Base-by-base conservation (phyloP, 768 basidiomycete species). In the Tephrocybe sp. region DNA sequence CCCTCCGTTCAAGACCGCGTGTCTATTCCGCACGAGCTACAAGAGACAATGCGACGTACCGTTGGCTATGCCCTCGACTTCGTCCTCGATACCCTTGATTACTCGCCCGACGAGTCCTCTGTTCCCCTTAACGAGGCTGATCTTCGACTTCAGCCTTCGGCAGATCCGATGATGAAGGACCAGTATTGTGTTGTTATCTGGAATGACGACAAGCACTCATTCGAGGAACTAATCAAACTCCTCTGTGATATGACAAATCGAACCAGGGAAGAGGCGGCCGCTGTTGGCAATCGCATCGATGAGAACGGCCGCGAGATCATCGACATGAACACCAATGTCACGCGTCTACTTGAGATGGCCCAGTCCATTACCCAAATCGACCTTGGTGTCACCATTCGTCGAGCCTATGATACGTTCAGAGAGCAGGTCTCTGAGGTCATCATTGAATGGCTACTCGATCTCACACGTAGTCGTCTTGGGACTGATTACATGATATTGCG, bases 121-220 rank as follows among this genome's bases (percentile, higher is more conserved):
- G 78, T 85, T 1, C 89, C 89, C 0, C 56, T 69, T 0, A 79
- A 78, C 49, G 87, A 89, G 61, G 80, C 80, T 0, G 86, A 87
- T 49, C 76, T 92, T 9, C 81, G 86, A 9, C 68, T 84, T 11
- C 86, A 92, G 60, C 82, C 86, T 8, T 84, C 87, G 1, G 83
- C 80, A 5, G 89, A 92, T 56, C 87, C 89, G 9, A 82, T 87
- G 77, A 78, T 79, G 72, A 86, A 84, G 53, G 89, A 92, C 56
- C 79, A 84, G 46, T 92, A 85, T 58, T 86, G 87, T 36, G 77
- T 98, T 49, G 75, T 96, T 22, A 69, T 98, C 4, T 98, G 94
- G 94, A 94, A 95, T 70, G 95, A 97, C 66, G 97, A 99, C 67
- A 96, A 95, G 59, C 97, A 98, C 67, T 93, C 92, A 0, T 89